These are phyloP conservation scores for Rutidosis leptorrhynchoides DNA, from an alignment of 129 eudicot genomes.

Conservation along the genomic window DNA sequence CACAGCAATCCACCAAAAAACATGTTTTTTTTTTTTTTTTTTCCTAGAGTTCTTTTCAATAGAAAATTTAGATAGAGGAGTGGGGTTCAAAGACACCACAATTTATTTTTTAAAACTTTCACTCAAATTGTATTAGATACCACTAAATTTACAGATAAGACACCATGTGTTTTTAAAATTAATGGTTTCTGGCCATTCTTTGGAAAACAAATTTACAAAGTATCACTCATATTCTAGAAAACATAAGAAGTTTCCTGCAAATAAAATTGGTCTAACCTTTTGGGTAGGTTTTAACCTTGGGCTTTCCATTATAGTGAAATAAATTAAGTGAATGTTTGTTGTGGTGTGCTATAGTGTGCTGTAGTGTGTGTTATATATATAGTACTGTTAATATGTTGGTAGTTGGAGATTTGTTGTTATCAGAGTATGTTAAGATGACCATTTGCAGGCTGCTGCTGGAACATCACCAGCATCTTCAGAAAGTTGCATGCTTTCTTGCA, in stretches of 20 bases:
- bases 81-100: too few relatives aligned
- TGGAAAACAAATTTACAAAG: too few relatives aligned
- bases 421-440: conserved; percentile 33
- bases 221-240: too few relatives aligned
- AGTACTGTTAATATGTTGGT: conserved; percentile 1
- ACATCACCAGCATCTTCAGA: conserved; percentile 53
- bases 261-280: conserved; percentile 36
- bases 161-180: too few relatives aligned
- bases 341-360: conserved; percentile 25
- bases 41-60: too few relatives aligned
- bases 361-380: conserved; percentile 24
- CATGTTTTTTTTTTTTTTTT: too few relatives aligned
- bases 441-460: conserved; percentile 39
- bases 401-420: conserved; percentile 56
- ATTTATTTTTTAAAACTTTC: too few relatives aligned
- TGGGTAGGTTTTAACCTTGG: conserved; percentile 54
- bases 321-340: conserved; percentile 24
- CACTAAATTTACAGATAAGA: too few relatives aligned
- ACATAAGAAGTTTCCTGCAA: background rate
- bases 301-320: conserved; percentile 47
- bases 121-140: too few relatives aligned
- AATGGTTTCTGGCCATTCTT: too few relatives aligned
- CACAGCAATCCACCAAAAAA: too few relatives aligned
- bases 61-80: too few relatives aligned
- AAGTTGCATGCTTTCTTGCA: conserved; percentile 40